Conservation (phyloP, 306 rosid genomes). For the Vigna hirtella region DNA sequence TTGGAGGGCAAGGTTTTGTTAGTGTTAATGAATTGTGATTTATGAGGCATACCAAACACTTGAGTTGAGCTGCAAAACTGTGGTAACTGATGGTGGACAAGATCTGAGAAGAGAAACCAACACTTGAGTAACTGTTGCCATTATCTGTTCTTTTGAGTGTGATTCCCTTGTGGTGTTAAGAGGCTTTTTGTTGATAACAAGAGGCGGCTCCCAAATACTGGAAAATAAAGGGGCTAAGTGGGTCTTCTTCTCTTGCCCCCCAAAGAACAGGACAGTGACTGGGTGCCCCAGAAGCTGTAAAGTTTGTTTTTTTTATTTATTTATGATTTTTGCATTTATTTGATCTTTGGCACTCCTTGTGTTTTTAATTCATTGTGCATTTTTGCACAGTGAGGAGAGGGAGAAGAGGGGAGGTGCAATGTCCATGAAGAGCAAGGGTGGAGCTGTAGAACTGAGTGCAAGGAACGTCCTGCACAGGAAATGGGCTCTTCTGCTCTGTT, state of each 20-base stretch:
- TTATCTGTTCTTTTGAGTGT: constrained; percentile 29
- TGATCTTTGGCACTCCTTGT: background rate
- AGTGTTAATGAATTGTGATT: background rate
- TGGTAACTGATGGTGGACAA: constrained; percentile 36
- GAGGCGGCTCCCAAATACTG: constrained; percentile 46
- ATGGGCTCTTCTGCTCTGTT: constrained; percentile 73
- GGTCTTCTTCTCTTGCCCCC: constrained; percentile 47
- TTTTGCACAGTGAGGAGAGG: constrained; percentile 25
- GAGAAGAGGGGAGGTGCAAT: constrained; percentile 46
- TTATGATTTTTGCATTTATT: constrained; percentile 16
- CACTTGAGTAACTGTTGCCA: constrained; percentile 45
- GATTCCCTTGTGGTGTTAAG: background rate
- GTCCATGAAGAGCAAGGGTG: constrained; percentile 71
- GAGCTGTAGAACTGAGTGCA: constrained; percentile 51
- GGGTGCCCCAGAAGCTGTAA: constrained; percentile 28
- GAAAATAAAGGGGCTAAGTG: constrained; percentile 34
- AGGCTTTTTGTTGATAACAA: constrained; percentile 29
- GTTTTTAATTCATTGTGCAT: background rate
- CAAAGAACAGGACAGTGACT: constrained; percentile 2
- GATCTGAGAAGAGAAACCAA: constrained; percentile 37
- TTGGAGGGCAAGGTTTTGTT: background rate
- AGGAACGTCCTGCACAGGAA: constrained; percentile 64
- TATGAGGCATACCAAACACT: constrained; percentile 14
- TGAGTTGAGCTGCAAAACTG: constrained; percentile 42
- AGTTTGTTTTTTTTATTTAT: constrained; percentile 21